Evolutionary conservation across 2,329 filamentous ascomycete species (phyloP), one percentile per base, ranked within the genome.

Genomic region (Aspergillus awamori): DNA sequence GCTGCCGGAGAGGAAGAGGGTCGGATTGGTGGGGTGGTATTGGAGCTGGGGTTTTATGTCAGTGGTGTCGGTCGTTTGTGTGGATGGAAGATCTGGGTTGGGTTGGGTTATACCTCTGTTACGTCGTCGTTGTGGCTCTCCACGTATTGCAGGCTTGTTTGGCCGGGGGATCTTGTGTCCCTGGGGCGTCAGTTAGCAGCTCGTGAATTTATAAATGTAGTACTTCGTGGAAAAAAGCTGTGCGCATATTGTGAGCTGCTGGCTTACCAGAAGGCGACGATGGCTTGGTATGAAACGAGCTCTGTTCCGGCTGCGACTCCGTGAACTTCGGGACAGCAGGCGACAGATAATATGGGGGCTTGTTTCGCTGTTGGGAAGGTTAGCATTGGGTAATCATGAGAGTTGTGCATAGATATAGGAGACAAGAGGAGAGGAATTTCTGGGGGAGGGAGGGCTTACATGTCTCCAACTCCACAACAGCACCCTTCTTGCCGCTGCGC

Each of bases 61-160:
- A 20, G 20, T 20, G 28, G 10, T 30, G 28, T 30, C 28, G 11
- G 28, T 10, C 5, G 0, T 30, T 30, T 30, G 28, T 10, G 7
- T 11, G 28, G 8, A 30, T 30, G 28, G 28, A 26, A 26, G 24
- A 5, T 26, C 20, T 20, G 24, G 24, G 24, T 4, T 26, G 4
- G 28, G 1, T 10, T 30, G 28, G 28, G 10, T 8, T 30, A 15
- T 60, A 84, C 77, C 67, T 84, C 82, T 2, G 86, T 88, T 58
- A 89, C 80, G 58, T 86, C 86, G 70, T 89, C 86, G 58, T 82
- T 82, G 67, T 82, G 79, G 58, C 78, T 81, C 64, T 83, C 81
- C 28, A 78, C 70, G 53, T 80, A 80, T 67, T 79, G 73, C 11
- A 77, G 73, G 47, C 72, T 67, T 38, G 70, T 70, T 56, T 70